These are phyloP conservation scores for Saksenaea oblongispora DNA, from an alignment of 371 early-diverging fungal genomes.

Conservation along the genomic window DNA sequence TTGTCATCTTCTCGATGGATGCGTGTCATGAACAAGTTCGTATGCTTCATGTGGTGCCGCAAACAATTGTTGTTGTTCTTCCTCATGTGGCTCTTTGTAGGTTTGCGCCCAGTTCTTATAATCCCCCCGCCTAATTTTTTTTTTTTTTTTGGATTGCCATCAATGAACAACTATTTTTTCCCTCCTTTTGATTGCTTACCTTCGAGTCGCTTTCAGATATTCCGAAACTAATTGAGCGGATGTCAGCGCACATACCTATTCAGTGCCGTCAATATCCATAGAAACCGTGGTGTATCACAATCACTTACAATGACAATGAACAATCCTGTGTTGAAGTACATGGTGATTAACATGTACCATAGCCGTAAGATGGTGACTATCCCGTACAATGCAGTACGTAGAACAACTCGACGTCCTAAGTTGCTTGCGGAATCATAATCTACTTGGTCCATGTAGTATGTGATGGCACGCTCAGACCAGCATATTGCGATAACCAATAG, in stretches of 20 bases:
- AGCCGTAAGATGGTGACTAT: conserved; percentile 29
- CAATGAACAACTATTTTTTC: background rate
- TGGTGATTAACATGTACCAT: conserved; percentile 40
- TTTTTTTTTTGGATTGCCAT: background rate
- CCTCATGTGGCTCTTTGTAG: conserved; percentile 1
- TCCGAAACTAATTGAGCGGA: conserved; percentile 7
- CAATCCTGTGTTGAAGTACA: conserved; percentile 41
- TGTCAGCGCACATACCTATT: conserved; percentile 7
- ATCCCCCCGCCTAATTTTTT: background rate
- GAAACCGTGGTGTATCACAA: background rate
- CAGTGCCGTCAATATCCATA: background rate
- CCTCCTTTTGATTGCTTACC: background rate
- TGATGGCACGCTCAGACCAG: conserved; percentile 28
- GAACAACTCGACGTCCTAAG: background rate
- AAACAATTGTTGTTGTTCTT: conserved; percentile 3
- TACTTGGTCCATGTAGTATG: conserved; percentile 20
- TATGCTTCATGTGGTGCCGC: background rate
- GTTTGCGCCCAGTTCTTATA: background rate
- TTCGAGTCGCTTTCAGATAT: conserved; percentile 2
- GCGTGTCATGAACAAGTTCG: background rate
- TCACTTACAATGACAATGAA: conserved; percentile 32
- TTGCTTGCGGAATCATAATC: background rate
- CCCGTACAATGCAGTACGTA: conserved; percentile 26
- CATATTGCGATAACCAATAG: conserved; percentile 29
- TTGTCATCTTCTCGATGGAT: background rate